phyloP scores from a whole-genome alignment of 75 land plant genomes.

The Picea glauca region DNA sequence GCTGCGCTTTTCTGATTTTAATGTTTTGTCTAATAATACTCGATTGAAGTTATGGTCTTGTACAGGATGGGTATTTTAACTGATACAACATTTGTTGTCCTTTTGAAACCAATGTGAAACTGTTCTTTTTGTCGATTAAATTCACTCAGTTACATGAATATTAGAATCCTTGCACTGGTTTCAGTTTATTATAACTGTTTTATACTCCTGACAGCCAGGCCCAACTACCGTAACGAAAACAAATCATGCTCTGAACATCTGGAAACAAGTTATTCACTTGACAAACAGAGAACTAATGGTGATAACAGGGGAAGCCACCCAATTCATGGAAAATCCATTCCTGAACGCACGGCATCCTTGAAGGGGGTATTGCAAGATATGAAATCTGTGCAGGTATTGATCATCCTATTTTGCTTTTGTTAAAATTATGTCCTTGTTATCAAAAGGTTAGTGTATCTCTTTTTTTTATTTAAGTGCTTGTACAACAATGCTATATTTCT shows the following conservation, averaged over 20 bases:
- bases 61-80: too few species aligned
- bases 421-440: not conserved
- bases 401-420: not conserved
- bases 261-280: not conserved
- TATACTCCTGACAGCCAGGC: slow-evolving; percentile 66
- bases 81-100: too few species aligned
- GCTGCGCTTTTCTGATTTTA: too few species aligned
- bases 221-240: slow-evolving; percentile 48
- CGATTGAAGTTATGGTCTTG: too few species aligned
- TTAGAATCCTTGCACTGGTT: not conserved
- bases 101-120: not conserved
- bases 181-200: not conserved
- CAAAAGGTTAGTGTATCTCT: not conserved
- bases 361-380: slow-evolving; percentile 53
- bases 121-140: not conserved
- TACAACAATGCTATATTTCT: too few species aligned
- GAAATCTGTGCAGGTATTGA: slow-evolving; percentile 67
- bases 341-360: slow-evolving; percentile 46
- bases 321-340: slow-evolving; percentile 18
- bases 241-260: slow-evolving; percentile 4
- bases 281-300: slow-evolving; percentile 9
- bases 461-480: too few species aligned
- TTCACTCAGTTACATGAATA: not conserved
- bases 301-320: slow-evolving; percentile 8
- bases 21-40: too few species aligned